Evolutionary conservation across 2,329 filamentous ascomycete species (phyloP).

Genomic region (Mariannaea elegans): DNA sequence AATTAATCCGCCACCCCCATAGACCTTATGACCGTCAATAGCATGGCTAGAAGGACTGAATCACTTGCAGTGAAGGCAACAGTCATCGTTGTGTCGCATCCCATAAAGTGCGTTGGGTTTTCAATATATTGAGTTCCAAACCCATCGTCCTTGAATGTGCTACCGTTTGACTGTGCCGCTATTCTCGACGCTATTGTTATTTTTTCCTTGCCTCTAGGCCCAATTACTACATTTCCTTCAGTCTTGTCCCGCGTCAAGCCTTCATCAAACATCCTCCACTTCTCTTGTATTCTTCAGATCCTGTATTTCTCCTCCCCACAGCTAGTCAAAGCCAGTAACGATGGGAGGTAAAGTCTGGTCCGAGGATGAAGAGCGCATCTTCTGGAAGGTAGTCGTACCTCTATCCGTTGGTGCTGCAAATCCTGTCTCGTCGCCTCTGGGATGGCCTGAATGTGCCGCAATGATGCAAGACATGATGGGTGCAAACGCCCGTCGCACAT

Average conservation of each 20-base stretch:
- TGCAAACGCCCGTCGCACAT: constrained; percentile 46
- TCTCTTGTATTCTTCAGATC: background rate
- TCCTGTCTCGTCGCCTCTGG: constrained; percentile 27
- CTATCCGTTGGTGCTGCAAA: constrained; percentile 47
- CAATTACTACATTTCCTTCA: background rate
- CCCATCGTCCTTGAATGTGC: background rate
- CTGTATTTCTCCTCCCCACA: background rate
- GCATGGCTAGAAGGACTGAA: constrained; percentile 31
- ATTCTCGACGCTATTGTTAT: background rate
- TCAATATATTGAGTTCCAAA: constrained; percentile 1
- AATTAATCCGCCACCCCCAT: background rate
- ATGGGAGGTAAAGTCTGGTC: constrained; percentile 65
- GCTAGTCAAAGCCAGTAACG: constrained; percentile 13
- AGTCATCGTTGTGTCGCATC: background rate
- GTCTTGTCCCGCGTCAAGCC: background rate
- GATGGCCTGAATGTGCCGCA: constrained; percentile 50
- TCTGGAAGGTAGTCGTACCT: constrained; percentile 55
- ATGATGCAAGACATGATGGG: constrained; percentile 52
- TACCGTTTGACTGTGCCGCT: background rate
- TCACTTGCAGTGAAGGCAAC: constrained; percentile 30
- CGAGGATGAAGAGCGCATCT: constrained; percentile 56
- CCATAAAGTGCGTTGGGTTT: constrained; percentile 30
- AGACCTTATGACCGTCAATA: background rate
- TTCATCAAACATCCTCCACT: background rate
- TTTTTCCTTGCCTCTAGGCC: background rate